Evolutionary conservation across 163 green algal genomes (phyloP).

Genomic region (Scenedesmus sp.): DNA sequence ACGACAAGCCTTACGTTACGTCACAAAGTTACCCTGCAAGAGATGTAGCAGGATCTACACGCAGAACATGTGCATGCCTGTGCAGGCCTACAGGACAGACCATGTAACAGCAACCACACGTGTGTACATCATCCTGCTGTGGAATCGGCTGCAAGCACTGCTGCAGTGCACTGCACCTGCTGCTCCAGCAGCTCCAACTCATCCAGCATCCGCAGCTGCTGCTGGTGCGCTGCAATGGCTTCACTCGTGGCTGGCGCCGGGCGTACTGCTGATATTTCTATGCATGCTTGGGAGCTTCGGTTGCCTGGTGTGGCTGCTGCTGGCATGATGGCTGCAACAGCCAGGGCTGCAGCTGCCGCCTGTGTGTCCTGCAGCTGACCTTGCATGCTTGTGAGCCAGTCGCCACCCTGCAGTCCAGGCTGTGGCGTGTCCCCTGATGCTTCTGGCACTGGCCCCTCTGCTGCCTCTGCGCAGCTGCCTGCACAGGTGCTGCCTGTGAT

Average conservation of each 20-base stretch:
- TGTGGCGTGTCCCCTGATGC: background rate
- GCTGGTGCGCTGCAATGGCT: background rate
- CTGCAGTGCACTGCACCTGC: background rate
- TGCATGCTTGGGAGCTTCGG: background rate
- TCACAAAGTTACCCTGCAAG: too few relatives aligned
- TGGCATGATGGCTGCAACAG: background rate
- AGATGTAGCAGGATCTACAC: background rate
- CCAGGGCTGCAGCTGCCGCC: background rate
- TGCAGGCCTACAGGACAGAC: background rate
- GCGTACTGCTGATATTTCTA: background rate
- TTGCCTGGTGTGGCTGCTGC: background rate
- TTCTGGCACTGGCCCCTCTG: background rate
- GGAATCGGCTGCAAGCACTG: background rate
- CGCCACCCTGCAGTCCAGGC: background rate
- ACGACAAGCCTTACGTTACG: too few relatives aligned
- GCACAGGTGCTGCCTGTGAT: background rate
- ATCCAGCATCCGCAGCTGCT: constrained; percentile 5
- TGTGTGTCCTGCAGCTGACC: background rate
- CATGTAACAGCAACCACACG: background rate
- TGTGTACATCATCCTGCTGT: background rate
- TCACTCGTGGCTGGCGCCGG: background rate
- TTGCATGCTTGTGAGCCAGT: background rate
- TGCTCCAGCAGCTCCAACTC: background rate
- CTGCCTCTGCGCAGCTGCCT: background rate
- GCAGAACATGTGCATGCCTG: background rate